Conservation (phyloP, 2,329 filamentous ascomycete species). For the Xenosphaeropsis pyriputrescens region DNA sequence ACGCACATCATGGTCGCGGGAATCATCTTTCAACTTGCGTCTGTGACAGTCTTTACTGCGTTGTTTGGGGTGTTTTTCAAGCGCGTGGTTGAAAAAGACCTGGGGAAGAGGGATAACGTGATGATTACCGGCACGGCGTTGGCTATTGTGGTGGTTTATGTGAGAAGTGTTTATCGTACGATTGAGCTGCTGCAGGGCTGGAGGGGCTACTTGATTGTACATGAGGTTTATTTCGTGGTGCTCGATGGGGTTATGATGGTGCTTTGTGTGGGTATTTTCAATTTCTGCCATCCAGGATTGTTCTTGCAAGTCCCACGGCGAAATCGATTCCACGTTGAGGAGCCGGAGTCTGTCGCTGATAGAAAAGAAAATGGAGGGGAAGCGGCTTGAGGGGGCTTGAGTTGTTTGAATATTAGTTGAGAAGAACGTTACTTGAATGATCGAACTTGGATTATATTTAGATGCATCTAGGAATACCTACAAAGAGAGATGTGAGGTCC, state of each 20-base stretch:
- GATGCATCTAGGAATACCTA: no score
- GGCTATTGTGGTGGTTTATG: constrained; percentile 24
- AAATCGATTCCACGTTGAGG: no score
- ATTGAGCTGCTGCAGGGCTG: constrained; percentile 29
- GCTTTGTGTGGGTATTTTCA: constrained; percentile 17
- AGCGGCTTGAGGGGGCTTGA: no score
- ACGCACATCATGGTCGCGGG: constrained; percentile 22
- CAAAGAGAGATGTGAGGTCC: no score
- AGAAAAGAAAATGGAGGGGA: no score
- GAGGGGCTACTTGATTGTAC: constrained; percentile 23
- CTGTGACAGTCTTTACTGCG: constrained; percentile 22
- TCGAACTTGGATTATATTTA: no score
- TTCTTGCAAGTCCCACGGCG: no score
- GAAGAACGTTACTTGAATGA: no score
- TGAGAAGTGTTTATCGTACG: constrained; percentile 27
- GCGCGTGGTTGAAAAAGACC: constrained; percentile 10
- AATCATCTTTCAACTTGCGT: constrained; percentile 20
- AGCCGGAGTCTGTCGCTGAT: no score
- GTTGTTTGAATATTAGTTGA: no score
- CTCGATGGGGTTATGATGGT: constrained; percentile 27
- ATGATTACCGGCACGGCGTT: constrained; percentile 23
- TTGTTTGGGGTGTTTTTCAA: constrained; percentile 19
- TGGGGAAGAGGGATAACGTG: constrained; percentile 15
- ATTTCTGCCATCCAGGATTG: no score
- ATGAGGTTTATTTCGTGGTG: constrained; percentile 25